Evolutionary conservation across 75 land plant genomes (phyloP).

Genomic region (Cupressus sempervirens): DNA sequence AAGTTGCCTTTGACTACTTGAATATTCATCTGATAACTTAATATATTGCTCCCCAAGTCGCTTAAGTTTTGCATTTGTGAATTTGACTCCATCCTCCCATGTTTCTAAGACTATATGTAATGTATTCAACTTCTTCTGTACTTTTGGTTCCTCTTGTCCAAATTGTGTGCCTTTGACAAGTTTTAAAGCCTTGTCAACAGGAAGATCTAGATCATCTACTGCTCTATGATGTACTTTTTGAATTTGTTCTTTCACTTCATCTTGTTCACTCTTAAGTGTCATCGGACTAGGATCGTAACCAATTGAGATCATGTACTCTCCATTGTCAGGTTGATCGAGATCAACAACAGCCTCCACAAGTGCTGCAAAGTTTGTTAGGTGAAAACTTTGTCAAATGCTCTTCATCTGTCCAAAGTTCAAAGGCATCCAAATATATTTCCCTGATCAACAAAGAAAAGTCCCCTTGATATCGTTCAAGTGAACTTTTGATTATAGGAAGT

Average conservation of each 20-base stretch:
- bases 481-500: slow-evolving; percentile 63
- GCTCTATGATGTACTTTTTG: slow-evolving; percentile 62
- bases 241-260: slow-evolving; percentile 67
- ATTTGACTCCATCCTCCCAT: too few relatives aligned
- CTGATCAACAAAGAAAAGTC: slow-evolving; percentile 60
- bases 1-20: too few relatives aligned
- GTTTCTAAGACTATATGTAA: too few relatives aligned
- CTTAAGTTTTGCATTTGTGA: too few relatives aligned
- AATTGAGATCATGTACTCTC: slow-evolving; percentile 94
- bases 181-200: slow-evolving; percentile 79
- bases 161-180: slow-evolving; percentile 84
- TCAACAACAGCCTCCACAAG: slow-evolving; percentile 88
- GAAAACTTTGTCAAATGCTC: slow-evolving; percentile 77
- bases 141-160: too few relatives aligned
- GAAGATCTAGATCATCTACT: slow-evolving; percentile 86
- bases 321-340: slow-evolving; percentile 88
- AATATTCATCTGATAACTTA: too few relatives aligned
- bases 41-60: too few relatives aligned
- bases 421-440: slow-evolving; percentile 44
- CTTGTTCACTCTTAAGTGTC: slow-evolving; percentile 59
- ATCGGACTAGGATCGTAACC: slow-evolving; percentile 61
- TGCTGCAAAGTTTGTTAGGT: too few relatives aligned
- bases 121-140: too few relatives aligned
- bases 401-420: slow-evolving; percentile 58
- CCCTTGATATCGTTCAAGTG: slow-evolving; percentile 66